Base-by-base conservation (phyloP, 83 land plant genomes). In the Picea mariana region DNA sequence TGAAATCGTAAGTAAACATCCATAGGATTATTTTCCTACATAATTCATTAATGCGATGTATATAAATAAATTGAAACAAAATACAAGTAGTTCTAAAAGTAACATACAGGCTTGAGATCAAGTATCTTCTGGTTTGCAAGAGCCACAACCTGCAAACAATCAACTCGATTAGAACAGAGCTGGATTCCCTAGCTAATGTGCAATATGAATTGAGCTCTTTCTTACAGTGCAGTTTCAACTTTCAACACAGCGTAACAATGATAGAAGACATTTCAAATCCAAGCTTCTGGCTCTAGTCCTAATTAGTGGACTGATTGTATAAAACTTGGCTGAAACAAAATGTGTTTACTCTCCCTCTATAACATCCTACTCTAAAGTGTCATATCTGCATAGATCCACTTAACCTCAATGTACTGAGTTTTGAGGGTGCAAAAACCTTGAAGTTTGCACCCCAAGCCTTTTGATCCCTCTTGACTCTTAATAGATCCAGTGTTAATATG, bases 111-210 rank as follows among this genome's bases (percentile, higher is more conserved):
- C 58, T 86, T 60, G 60, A 95, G 88, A 12, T 85, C 86, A 47
- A 95, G 91, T 63, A 95, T 84, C 81, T 92, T 94, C 88, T 92
- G 94, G 69, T 95, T 93, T 24, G 94, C 98, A 61, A 95, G 87
- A 78, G 95, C 92, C 24, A 95, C 98, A 75, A 95, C 98, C 98
- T 95, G 92, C 65, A 80, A 23, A 79, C 15, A 44, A 44, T 73
- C 55, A 73, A 73, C 26, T 73, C 11, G 3, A 73, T 73, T 44
- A 73, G 58, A 47, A 73, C 58, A 47, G 21, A 73, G 24, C 21
- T 9, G 24, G 26, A 52, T 75, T 52, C 61, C 23, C 13, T 55
- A 44, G 31, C 13, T 75, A 75, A 75, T n/a, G 15, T 75, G 31
- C 62, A 52, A 52, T 20, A 55, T 12, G 17, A 52, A 9, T 52